phyloP scores from a whole-genome alignment of 768 basidiomycete genomes.

The Xerocomus brunneocitrinus region DNA sequence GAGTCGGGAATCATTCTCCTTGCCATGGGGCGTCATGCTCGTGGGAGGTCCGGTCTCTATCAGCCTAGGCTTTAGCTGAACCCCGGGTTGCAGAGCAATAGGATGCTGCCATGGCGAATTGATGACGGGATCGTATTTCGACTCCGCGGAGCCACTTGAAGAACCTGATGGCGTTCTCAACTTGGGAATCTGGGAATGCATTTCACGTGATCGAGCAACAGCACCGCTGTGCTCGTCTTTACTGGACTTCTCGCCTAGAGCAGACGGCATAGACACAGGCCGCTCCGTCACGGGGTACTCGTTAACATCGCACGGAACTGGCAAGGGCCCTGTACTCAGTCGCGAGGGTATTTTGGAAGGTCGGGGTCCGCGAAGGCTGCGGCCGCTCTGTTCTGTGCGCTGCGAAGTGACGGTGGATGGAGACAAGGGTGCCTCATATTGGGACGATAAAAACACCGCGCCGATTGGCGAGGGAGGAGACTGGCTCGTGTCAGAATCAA shows the following conservation, averaged over 20 bases:
- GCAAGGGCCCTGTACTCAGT: conserved; percentile 22
- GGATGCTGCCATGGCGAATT: conserved; percentile 3
- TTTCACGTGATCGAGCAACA: conserved; percentile 7
- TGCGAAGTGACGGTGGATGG: conserved; percentile 1
- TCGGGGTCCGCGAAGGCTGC: conserved; percentile 44
- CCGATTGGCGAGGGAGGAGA: conserved; percentile 8
- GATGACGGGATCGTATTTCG: conserved; percentile 2
- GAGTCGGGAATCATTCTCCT: conserved; percentile 31
- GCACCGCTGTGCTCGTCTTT: conserved; percentile 1
- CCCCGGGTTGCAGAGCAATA: conserved; percentile 4
- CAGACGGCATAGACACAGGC: background rate
- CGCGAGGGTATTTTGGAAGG: conserved; percentile 31
- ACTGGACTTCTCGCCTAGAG: conserved; percentile 12
- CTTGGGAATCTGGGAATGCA: conserved; percentile 28
- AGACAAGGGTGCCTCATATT: conserved; percentile 1
- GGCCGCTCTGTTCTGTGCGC: conserved; percentile 24
- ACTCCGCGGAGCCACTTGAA: conserved; percentile 21
- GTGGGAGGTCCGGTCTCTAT: background rate
- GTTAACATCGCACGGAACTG: conserved; percentile 1
- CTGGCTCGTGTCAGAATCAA: conserved; percentile 11
- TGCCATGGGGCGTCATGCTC: conserved; percentile 2
- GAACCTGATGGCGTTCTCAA: conserved; percentile 26
- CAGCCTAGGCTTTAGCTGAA: background rate
- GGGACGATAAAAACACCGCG: background rate
- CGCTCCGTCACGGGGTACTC: background rate